Percentiles rank a stretch among this genome's conserved stretches.
phyloP scores from a whole-genome alignment of 2,329 filamentous ascomycete species.

The Neoarthrinium moseri region DNA sequence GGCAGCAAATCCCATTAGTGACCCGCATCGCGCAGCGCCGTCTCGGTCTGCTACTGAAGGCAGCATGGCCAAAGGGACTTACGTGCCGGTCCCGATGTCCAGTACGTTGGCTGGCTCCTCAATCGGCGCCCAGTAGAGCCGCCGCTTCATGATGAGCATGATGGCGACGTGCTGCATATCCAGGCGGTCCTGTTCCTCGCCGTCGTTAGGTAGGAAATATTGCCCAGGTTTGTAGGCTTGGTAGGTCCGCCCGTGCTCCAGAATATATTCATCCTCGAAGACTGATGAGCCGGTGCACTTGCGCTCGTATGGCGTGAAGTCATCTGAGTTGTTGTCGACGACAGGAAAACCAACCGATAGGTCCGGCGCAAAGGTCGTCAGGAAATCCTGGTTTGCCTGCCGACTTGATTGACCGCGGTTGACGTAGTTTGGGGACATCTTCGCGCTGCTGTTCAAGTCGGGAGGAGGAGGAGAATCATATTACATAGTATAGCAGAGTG shows the following conservation, averaged over 20 bases:
- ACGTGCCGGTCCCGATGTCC: conserved; percentile 5
- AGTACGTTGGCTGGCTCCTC: background rate
- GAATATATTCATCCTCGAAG: background rate
- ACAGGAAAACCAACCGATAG: background rate
- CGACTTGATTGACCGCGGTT: too few relatives aligned
- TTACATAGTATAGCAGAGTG: too few relatives aligned
- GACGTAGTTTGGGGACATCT: too few relatives aligned
- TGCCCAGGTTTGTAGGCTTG: conserved; percentile 5
- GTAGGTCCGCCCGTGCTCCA: conserved; percentile 1
- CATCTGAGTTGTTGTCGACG: background rate
- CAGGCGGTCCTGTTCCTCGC: conserved; percentile 3
- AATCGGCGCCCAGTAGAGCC: conserved; percentile 4
- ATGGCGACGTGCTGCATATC: conserved; percentile 7
- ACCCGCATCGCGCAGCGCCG: background rate
- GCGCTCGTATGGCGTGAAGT: background rate
- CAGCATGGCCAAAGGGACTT: background rate
- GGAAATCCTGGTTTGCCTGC: too few relatives aligned
- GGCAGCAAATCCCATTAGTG: too few relatives aligned
- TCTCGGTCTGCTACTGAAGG: background rate
- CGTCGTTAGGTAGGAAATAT: conserved; percentile 7
- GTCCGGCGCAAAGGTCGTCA: too few relatives aligned
- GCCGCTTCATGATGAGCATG: background rate
- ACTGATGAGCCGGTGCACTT: background rate
- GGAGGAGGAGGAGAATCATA: too few relatives aligned
- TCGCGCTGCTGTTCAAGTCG: too few relatives aligned